Conservation (phyloP, 495 filamentous ascomycete genomes). For the Neurospora sp. region DNA sequence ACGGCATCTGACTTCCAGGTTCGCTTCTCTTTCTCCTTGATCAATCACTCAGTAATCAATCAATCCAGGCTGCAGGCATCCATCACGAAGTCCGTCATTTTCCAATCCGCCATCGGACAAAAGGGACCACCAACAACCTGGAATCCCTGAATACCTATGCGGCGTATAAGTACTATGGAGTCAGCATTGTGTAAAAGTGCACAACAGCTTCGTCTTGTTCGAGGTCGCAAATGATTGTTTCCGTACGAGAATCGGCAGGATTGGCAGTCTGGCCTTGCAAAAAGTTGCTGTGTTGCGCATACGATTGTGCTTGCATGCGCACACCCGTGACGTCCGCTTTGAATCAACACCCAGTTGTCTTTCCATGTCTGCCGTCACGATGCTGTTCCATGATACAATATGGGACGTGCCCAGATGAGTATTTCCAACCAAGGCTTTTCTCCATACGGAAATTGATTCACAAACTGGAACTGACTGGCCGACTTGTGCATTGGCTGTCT, state of each 20-base stretch:
- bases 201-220: not conserved
- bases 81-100: not conserved
- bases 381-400: not conserved
- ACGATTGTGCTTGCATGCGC: not conserved
- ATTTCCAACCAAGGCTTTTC: not conserved
- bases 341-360: not conserved
- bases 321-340: not conserved
- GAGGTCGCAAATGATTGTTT: not conserved
- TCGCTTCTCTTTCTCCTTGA: not conserved
- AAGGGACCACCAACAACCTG: not conserved
- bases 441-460: not conserved
- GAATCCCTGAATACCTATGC: not conserved
- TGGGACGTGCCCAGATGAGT: not conserved
- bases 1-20: not conserved
- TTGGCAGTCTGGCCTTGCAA: not conserved
- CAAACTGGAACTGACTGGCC: not conserved
- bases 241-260: not conserved
- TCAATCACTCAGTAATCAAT: not conserved
- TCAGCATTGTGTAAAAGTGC: not conserved
- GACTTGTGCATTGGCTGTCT: not conserved
- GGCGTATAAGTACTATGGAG: not conserved
- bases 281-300: not conserved
- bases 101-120: not conserved
- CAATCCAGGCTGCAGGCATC: not conserved
- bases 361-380: not conserved